Base-by-base conservation (phyloP, 768 basidiomycete genomes). In the Holtermannia corniformis region DNA sequence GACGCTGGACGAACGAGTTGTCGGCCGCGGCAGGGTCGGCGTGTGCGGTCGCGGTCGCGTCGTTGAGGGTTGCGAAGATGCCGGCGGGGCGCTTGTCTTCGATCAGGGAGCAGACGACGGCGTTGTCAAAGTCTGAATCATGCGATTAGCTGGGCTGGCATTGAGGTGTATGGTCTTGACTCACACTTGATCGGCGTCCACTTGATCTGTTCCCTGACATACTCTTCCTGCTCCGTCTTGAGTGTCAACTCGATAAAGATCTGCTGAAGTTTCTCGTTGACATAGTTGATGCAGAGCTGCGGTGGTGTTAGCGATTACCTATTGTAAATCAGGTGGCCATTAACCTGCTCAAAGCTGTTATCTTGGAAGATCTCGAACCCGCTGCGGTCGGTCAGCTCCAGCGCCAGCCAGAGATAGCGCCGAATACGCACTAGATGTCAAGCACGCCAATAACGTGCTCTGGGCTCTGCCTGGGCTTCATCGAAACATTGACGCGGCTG, bases 231-330 rank as follows among this genome's bases (percentile, higher is more conserved):
- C 69, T 99, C 95, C 16, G 93, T 91, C 78, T 99, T 99, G 68
- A 99, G 78, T 0, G 95, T 99, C 47, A 99, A 78, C 72, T 99
- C 92, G 65, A 99, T 99, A 76, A 99, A 99, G 66, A 97, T 99
- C 70, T 93, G 93, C 64, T 99, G 93, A 22, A 99, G 80, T 75
- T 99, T 99, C 75, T 99, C 95, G 78, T 99, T 99, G 76, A 97
- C 95, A 65, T 99, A 99, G 77, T 99, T 99, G 79, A 99, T 99
- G 76, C 95, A 99, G 19, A 99, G 82, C 73, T 99, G 91, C 69
- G 24, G 21, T 23, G 4, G 12, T 4, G 19, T 2, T 22, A 23
- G 16, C 44, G 10, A 19, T 22, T 28, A 11, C 13, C 3, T 22
- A 40, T 1, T 14, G 1, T 3, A 40, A 10, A n/a, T n/a, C 3